Percentiles rank a stretch among this genome's conserved stretches.
These are phyloP conservation scores for Triticum timopheevii DNA, from an alignment of 176 grass and related monocot genomes.

Conservation along the genomic window DNA sequence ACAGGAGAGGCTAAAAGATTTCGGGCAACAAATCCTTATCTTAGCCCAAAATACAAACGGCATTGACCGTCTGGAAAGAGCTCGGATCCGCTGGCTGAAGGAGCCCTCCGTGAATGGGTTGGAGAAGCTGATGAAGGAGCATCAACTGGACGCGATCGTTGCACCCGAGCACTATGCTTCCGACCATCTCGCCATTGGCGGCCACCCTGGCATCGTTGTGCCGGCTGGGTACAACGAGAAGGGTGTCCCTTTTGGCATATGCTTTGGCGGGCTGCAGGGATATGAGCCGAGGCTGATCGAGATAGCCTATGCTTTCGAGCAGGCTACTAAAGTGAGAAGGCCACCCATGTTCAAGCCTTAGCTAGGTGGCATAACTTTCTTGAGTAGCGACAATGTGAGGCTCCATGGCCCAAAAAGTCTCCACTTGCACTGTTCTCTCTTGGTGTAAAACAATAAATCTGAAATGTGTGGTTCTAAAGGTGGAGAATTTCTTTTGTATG, in stretches of 20 bases:
- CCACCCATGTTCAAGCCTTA: conserved; percentile 27
- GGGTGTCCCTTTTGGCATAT: conserved; percentile 51
- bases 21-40: conserved; percentile 2
- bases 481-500: no score
- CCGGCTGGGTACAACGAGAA: conserved; percentile 53
- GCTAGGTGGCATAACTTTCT: not conserved
- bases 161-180: not conserved
- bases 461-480: no score
- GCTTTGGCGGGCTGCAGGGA: conserved; percentile 54
- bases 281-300: conserved; percentile 66
- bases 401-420: not conserved
- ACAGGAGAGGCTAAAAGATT: conserved; percentile 34
- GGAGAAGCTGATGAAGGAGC: conserved; percentile 44
- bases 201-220: conserved; percentile 49
- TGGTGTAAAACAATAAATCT: no score
- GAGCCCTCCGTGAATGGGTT: conserved; percentile 30
- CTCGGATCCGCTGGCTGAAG: conserved; percentile 12
- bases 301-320: conserved; percentile 64
- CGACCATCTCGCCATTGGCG: conserved; percentile 30
- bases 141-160: conserved; percentile 45
- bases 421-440: not conserved
- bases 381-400: not conserved
- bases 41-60: conserved; percentile 30
- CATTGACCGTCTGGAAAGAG: conserved; percentile 1
- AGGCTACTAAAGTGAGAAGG: conserved; percentile 51